A percentile compares a stretch with the other conserved stretches of the same genome.
Evolutionary conservation across 257 asterid genomes (phyloP).

Genomic region (Agastache rugosa): DNA sequence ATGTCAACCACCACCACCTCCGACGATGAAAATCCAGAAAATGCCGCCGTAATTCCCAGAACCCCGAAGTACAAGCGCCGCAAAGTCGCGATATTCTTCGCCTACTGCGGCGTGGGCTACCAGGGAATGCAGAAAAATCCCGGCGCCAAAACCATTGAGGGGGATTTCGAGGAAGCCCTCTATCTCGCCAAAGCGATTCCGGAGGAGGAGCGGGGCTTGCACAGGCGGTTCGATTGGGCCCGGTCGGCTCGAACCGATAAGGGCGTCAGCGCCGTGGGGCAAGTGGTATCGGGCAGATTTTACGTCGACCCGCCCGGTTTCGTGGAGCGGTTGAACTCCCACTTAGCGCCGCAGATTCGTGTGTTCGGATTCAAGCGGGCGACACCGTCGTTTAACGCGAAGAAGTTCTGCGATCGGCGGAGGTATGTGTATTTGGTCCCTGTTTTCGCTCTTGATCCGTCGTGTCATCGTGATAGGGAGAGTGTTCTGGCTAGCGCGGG

Average conservation of each 20-base stretch:
- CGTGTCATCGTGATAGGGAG: conserved; percentile 86
- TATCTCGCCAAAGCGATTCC: conserved; percentile 82
- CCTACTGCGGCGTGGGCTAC: conserved; percentile 94
- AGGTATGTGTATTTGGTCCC: conserved; percentile 92
- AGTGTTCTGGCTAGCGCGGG: conserved; percentile 87
- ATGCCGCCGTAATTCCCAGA: conserved; percentile 33
- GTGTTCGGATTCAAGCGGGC: conserved; percentile 78
- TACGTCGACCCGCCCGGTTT: conserved; percentile 92
- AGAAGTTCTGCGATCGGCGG: conserved; percentile 91
- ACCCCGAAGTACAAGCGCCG: conserved; percentile 84
- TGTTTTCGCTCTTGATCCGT: conserved; percentile 84
- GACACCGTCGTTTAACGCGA: conserved; percentile 79
- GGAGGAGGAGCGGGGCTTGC: conserved; percentile 72
- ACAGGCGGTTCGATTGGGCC: conserved; percentile 75
- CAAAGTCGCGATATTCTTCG: conserved; percentile 85
- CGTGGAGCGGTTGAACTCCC: conserved; percentile 68
- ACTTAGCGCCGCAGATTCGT: conserved; percentile 72
- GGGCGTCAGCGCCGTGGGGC: conserved; percentile 99
- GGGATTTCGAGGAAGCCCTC: conserved; percentile 93
- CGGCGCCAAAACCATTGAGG: conserved; percentile 98
- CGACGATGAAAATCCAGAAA: conserved; percentile 53
- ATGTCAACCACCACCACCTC: conserved; percentile 75
- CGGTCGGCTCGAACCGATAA: conserved; percentile 94
- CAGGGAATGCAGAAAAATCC: conserved; percentile 99
- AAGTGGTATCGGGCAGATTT: conserved; percentile 91